Evolutionary conservation across 2,329 filamentous ascomycete genomes (phyloP).

Genomic region (Ploettnerulaceae sp.): DNA sequence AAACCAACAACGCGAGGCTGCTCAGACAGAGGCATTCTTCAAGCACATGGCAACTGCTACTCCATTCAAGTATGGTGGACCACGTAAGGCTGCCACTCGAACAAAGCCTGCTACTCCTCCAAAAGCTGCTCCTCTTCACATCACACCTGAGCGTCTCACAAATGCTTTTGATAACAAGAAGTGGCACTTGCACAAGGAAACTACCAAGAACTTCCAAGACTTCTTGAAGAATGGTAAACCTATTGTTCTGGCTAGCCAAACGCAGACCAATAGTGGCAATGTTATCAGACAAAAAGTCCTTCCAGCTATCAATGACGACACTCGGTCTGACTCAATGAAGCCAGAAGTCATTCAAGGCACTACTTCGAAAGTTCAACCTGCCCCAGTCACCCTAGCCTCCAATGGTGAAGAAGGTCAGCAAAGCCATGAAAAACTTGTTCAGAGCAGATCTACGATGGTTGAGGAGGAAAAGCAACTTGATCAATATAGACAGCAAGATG

Average conservation of each 20-base stretch:
- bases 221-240: conserved; percentile 1
- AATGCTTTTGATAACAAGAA: conserved; percentile 2
- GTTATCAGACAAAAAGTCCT: no score
- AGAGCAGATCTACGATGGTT: neutral
- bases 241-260: neutral
- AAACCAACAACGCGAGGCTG: neutral
- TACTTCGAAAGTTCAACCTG: neutral
- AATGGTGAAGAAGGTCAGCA: neutral
- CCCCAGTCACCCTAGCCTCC: neutral
- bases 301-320: no score
- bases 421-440: neutral
- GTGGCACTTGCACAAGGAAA: neutral
- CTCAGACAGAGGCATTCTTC: neutral
- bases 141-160: neutral
- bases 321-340: no score
- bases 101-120: neutral
- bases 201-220: neutral
- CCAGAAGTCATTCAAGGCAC: neutral
- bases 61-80: neutral
- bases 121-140: neutral
- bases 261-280: no score
- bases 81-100: neutral
- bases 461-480: neutral
- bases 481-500: neutral
- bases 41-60: neutral